Conservation (phyloP, 345 rosid species). For the Eucalyptus virginea region DNA sequence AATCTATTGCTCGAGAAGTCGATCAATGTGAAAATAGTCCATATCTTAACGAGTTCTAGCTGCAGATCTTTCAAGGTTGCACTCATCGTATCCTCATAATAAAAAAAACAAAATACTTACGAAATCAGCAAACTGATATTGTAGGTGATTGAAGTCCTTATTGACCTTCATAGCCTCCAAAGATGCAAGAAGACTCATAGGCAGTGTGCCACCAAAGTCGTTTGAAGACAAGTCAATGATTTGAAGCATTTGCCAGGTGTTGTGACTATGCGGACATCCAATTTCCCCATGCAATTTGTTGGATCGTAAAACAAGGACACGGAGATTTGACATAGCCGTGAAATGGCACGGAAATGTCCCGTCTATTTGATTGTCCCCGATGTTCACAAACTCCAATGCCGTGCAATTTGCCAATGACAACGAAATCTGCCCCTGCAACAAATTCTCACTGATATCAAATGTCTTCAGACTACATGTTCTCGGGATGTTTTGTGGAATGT, state of each 20-base stretch:
- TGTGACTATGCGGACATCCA: not conserved
- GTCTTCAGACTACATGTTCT: accelerated
- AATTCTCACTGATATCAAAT: too few relatives aligned
- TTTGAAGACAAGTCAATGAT: conserved; percentile 27
- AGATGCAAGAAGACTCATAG: accelerated
- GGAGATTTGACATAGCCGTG: conserved; percentile 2
- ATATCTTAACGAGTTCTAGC: conserved; percentile 20
- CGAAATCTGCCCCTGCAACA: too few relatives aligned
- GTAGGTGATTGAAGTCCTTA: not conserved
- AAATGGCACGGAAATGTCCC: conserved; percentile 21
- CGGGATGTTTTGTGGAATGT: accelerated
- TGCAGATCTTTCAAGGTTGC: conserved; percentile 22
- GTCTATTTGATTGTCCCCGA: not conserved
- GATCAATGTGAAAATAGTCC: conserved; percentile 14
- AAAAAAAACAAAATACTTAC: too few relatives aligned
- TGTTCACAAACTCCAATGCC: accelerated
- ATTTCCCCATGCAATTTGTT: conserved; percentile 7
- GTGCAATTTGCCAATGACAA: too few relatives aligned
- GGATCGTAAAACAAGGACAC: conserved; percentile 15
- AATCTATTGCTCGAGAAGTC: conserved; percentile 21
- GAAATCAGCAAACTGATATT: too few relatives aligned
- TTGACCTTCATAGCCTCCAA: not conserved
- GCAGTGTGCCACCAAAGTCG: not conserved
- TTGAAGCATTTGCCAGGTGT: conserved; percentile 12
- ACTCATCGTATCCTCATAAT: conserved; percentile 15